A percentile compares a stretch with the other conserved stretches of the same genome.
phyloP scores from a whole-genome alignment of 257 asterid genomes.

The Anisodus acutangulus region DNA sequence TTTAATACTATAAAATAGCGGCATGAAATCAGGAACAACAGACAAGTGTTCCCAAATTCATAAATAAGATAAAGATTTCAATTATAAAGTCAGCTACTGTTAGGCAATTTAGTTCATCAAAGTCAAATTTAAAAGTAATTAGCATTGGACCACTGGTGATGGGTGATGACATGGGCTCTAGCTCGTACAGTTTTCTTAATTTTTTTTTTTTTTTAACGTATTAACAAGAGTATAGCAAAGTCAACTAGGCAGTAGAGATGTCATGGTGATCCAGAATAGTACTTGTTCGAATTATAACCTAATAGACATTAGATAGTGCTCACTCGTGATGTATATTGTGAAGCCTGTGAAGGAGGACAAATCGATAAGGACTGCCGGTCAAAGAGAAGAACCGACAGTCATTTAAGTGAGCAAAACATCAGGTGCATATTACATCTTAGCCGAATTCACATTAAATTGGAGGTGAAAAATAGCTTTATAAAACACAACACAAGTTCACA shows the following conservation, averaged over 20 bases:
- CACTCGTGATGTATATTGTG: neutral
- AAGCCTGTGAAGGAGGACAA: neutral
- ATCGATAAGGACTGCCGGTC: neutral
- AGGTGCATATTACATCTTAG: neutral
- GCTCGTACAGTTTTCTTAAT: neutral
- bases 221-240: neutral
- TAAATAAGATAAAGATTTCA: neutral
- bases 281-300: neutral
- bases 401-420: neutral
- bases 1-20: neutral
- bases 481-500: neutral
- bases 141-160: conserved; percentile 15
- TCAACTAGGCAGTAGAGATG: neutral
- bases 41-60: conserved; percentile 27
- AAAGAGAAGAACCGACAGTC: neutral
- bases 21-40: neutral
- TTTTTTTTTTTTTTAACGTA: neutral
- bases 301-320: neutral
- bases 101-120: conserved; percentile 28
- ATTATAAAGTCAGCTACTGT: conserved; percentile 31
- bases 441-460: neutral
- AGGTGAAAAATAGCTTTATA: neutral
- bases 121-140: conserved; percentile 34
- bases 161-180: neutral
- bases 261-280: neutral